These are phyloP conservation scores for Crithidia sp. DNA, from an alignment of 208 protist species.

Conservation along the genomic window DNA sequence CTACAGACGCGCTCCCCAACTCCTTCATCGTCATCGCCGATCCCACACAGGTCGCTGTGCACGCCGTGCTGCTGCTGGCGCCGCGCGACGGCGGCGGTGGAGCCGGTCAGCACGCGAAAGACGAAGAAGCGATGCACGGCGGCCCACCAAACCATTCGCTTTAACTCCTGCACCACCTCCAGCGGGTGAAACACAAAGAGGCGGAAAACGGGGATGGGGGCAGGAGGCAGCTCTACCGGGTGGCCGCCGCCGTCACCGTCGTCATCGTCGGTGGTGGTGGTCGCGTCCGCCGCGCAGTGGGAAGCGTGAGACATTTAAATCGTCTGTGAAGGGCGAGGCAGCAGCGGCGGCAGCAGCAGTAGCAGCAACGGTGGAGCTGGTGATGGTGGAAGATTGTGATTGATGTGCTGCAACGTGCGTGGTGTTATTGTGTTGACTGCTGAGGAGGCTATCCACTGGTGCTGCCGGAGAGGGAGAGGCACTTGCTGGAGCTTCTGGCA, in stretches of 20 bases:
- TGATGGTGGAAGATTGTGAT: too few relatives aligned
- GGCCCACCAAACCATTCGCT: slow-evolving; percentile 22
- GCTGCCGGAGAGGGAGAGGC: background rate
- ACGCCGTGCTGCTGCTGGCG: background rate
- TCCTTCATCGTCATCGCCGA: background rate
- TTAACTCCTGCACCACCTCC: slow-evolving; percentile 22
- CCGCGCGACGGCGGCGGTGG: background rate
- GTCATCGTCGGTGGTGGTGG: too few relatives aligned
- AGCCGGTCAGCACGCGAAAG: slow-evolving; percentile 18
- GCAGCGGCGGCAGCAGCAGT: too few relatives aligned
- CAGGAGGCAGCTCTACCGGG: slow-evolving; percentile 10
- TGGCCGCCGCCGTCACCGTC: background rate
- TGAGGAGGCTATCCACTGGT: background rate
- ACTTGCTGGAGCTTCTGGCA: too few relatives aligned
- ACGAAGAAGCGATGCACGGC: slow-evolving; percentile 12
- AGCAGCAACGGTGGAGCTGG: too few relatives aligned
- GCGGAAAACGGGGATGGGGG: slow-evolving; percentile 15
- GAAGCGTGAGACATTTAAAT: slow-evolving; percentile 14
- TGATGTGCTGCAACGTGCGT: too few relatives aligned
- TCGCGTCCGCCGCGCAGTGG: slow-evolving; percentile 2
- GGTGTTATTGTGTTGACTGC: background rate
- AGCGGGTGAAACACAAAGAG: slow-evolving; percentile 19
- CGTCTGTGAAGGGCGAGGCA: slow-evolving; percentile 12
- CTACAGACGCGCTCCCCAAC: background rate
- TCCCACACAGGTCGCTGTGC: too few relatives aligned